Percentiles rank a stretch among this genome's conserved stretches.
phyloP scores from a whole-genome alignment of 192 early-diverging fungal species.

The Gonapodya prolifera region DNA sequence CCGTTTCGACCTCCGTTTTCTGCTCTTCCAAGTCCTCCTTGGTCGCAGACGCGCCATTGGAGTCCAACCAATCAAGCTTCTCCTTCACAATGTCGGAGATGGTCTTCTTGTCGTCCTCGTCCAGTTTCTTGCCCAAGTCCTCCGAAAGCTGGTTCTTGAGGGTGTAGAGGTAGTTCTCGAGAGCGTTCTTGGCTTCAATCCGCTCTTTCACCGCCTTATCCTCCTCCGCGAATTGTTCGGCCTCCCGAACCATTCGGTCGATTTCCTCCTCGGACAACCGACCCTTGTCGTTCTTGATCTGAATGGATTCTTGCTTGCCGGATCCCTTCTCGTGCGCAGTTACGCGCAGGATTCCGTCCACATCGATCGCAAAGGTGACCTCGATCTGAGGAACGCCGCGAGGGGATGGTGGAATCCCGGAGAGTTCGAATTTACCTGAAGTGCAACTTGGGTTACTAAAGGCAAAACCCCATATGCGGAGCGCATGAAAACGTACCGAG shows the following conservation, averaged over 20 bases:
- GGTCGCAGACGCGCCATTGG: constrained; percentile 61
- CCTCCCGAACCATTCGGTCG: constrained; percentile 92
- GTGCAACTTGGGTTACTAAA: constrained; percentile 21
- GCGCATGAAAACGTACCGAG: constrained; percentile 60
- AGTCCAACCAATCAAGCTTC: constrained; percentile 70
- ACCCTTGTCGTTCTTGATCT: constrained; percentile 96
- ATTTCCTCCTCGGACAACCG: constrained; percentile 90
- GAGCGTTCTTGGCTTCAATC: constrained; percentile 77
- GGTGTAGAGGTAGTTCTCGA: constrained; percentile 86
- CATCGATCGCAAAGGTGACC: too few relatives aligned
- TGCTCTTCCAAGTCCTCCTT: constrained; percentile 98
- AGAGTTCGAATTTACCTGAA: constrained; percentile 98
- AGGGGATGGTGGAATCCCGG: constrained; percentile 83
- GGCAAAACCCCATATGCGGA: too few relatives aligned
- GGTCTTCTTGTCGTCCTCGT: constrained; percentile 78
- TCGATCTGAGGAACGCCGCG: constrained; percentile 96
- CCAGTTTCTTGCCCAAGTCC: constrained; percentile 75
- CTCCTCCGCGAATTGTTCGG: constrained; percentile 87
- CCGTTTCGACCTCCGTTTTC: constrained; percentile 81
- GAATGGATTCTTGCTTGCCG: constrained; percentile 91
- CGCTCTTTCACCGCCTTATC: constrained; percentile 69
- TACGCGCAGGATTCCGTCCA: constrained; percentile 88
- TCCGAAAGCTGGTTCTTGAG: constrained; percentile 80
- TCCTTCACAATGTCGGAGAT: constrained; percentile 74
- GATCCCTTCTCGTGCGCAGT: constrained; percentile 91